Base-by-base conservation (phyloP, 73 alveolate genomes). In the Paramecium sexaurelia region DNA sequence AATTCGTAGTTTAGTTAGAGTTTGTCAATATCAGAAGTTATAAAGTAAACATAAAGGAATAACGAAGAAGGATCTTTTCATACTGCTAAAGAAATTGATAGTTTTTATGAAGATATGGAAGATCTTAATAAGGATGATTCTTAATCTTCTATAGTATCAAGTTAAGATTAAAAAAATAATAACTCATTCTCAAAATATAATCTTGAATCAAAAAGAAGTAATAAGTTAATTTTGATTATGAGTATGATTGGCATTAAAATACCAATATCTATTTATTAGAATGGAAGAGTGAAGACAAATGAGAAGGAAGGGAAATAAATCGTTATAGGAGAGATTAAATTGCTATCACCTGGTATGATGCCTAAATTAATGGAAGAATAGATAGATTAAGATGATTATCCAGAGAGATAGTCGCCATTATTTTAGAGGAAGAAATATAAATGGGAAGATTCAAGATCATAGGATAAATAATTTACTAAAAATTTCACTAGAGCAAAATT, bases 81-180 rank as follows among this genome's bases (percentile, higher is more conserved):
- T 39, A 40, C 90, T 43, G 90, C 73, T 11, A 78, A 45, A 78
- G 90, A 26, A 11, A 78, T 78, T 19, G 90, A 78, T 78, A 78
- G 90, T 78, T 78, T 78, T 78, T 39, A 2, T 22, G 55, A 40
- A 17, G 90, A 78, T 78, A 29, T 78, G 13, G 26, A 78, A 40
- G 90, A 78, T 78, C 73, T 78, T 7, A 24, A 78, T 29, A 26
- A 24, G 41, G 73, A 78, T 45, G 55, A 78, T n/a, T 39, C 43
- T 15, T 19, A 29, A 78, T 39, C 22, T 29, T 41, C 40, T 22
- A 8, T 29, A n/a, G 32, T 19, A 29, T 32, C 40, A 78, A 24
- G 55, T 61, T 61, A 61, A 24, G 83, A 61, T 61, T 61, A 29
- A 78, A 43, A 39, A 33, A 78, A 78, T 29, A 41, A 78, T 9